These are phyloP conservation scores for Tetrahymena borealis DNA, from an alignment of 73 alveolate species.

Conservation along the genomic window DNA sequence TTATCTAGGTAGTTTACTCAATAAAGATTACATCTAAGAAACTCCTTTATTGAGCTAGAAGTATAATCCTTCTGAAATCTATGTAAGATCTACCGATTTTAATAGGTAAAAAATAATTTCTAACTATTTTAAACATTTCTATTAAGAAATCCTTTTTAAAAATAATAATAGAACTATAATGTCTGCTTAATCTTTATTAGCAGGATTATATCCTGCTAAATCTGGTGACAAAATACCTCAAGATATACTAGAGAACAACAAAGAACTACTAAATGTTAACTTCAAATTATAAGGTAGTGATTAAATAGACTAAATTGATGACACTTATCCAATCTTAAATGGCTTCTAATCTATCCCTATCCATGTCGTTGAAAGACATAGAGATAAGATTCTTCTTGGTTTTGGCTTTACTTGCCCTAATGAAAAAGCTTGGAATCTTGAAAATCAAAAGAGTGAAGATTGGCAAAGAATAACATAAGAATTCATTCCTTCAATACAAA, in stretches of 20 bases:
- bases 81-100: neutral
- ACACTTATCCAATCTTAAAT: neutral
- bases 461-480: neutral
- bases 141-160: neutral
- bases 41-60: neutral
- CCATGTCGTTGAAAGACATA: neutral
- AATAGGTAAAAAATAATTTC: neutral
- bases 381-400: neutral
- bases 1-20: neutral
- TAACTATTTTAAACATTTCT: neutral
- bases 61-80: neutral
- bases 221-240: neutral
- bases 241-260: neutral
- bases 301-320: neutral
- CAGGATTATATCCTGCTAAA: neutral
- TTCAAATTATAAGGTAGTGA: neutral
- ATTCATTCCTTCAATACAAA: neutral
- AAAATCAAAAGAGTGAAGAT: neutral
- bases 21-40: neutral
- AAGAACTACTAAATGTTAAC: neutral
- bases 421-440: neutral
- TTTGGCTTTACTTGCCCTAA: neutral
- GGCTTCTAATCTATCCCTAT: neutral
- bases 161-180: neutral
- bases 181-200: neutral